Evolutionary conservation across 345 rosid genomes (phyloP).

Genomic region (Alliaria petiolata): DNA sequence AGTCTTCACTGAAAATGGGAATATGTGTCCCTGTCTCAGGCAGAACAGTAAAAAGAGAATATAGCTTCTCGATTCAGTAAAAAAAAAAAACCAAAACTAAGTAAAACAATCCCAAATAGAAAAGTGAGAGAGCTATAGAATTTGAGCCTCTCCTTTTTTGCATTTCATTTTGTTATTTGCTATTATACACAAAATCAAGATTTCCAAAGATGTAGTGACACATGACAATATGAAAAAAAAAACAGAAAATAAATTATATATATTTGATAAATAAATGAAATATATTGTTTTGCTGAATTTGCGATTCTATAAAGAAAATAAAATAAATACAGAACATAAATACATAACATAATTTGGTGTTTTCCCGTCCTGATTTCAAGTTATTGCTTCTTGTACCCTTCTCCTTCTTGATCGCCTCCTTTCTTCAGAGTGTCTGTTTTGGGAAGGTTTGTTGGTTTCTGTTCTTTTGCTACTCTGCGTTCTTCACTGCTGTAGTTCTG

Average conservation of each 20-base stretch:
- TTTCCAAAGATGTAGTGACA: not conserved
- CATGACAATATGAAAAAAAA: not conserved
- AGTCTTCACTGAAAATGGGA: not conserved
- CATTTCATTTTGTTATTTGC: not conserved
- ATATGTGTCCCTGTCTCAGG: not conserved
- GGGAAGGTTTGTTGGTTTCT: too few species aligned
- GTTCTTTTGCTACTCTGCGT: too few species aligned
- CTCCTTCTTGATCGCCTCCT: too few species aligned
- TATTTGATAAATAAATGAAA: not conserved
- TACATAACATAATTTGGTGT: too few species aligned
- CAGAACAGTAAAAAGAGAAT: not conserved
- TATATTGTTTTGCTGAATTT: not conserved
- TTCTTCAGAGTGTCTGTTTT: too few species aligned
- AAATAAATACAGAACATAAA: too few species aligned
- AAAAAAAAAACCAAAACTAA: not conserved
- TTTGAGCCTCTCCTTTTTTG: not conserved
- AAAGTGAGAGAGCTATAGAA: not conserved
- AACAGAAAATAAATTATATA: not conserved
- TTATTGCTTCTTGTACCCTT: too few species aligned
- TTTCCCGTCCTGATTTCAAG: too few species aligned
- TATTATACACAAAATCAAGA: not conserved
- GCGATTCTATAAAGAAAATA: not conserved
- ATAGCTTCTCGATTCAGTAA: not conserved
- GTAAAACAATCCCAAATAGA: not conserved
- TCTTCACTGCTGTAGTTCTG: too few species aligned